phyloP scores from a whole-genome alignment of 1,139 yeast genomes.

The Yamadazyma atmosphaerica region DNA sequence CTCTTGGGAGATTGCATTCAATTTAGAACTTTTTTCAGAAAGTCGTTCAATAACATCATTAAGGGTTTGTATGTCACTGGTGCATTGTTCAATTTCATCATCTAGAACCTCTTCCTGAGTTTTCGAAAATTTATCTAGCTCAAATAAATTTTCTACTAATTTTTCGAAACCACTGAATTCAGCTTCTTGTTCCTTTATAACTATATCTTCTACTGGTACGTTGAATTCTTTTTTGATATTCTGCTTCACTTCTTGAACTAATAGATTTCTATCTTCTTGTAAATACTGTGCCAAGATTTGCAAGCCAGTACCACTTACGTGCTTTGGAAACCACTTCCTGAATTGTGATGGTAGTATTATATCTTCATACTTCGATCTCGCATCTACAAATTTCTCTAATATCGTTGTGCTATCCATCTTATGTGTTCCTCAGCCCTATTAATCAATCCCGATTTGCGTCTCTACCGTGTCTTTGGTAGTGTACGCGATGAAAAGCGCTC shows the following conservation, averaged over 20 bases:
- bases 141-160: constrained; percentile 16
- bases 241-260: constrained; percentile 13
- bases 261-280: constrained; percentile 19
- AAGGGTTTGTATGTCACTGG: constrained; percentile 18
- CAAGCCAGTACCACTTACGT: constrained; percentile 13
- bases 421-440: background rate
- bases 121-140: constrained; percentile 12
- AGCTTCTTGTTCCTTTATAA: constrained; percentile 2
- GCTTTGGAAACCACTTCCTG: constrained; percentile 19
- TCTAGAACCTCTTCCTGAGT: constrained; percentile 16
- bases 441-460: background rate
- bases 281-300: constrained; percentile 9
- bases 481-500: background rate
- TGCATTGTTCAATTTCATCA: constrained; percentile 15
- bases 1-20: background rate
- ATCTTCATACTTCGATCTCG: constrained; percentile 10
- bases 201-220: constrained; percentile 21
- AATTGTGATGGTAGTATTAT: constrained; percentile 7
- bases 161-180: constrained; percentile 13
- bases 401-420: constrained; percentile 13
- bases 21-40: constrained; percentile 4
- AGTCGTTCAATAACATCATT: constrained; percentile 5
- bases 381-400: constrained; percentile 12
- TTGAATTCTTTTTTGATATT: constrained; percentile 22
- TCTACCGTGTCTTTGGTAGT: background rate